Conservation (phyloP, 768 basidiomycete species). For the Xerocomus brunneocitrinus region DNA sequence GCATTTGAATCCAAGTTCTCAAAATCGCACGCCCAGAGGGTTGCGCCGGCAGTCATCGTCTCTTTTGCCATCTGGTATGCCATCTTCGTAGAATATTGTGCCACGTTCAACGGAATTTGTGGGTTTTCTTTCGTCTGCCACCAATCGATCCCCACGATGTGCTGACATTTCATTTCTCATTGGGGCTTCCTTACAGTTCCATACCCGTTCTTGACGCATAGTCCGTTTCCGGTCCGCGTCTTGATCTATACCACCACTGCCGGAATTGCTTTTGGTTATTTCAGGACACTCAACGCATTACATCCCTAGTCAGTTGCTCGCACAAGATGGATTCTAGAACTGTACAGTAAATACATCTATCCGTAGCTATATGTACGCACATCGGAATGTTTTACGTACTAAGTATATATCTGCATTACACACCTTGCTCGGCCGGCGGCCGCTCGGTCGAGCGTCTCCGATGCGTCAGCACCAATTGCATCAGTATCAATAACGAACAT, state of each 20-base stretch:
- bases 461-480: conserved; percentile 3
- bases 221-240: conserved; percentile 45
- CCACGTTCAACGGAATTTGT: conserved; percentile 58
- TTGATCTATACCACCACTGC: conserved; percentile 56
- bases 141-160: not conserved
- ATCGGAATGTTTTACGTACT: not conserved
- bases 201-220: conserved; percentile 76
- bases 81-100: conserved; percentile 65
- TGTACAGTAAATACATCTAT: not conserved
- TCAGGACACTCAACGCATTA: conserved; percentile 55
- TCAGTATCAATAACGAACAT: conserved; percentile 1
- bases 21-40: conserved; percentile 5
- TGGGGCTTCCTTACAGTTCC: conserved; percentile 48
- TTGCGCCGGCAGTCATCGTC: conserved; percentile 13
- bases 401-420: not conserved
- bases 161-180: not conserved
- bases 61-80: conserved; percentile 47
- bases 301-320: conserved; percentile 34
- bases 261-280: conserved; percentile 48
- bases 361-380: not conserved
- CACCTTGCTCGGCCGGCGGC: not conserved
- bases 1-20: conserved; percentile 57
- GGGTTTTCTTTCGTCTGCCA: conserved; percentile 23
- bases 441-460: not conserved
- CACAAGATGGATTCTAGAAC: not conserved